Conservation (phyloP, 441 rosid species). For the Cnidoscolus chayamansa region DNA sequence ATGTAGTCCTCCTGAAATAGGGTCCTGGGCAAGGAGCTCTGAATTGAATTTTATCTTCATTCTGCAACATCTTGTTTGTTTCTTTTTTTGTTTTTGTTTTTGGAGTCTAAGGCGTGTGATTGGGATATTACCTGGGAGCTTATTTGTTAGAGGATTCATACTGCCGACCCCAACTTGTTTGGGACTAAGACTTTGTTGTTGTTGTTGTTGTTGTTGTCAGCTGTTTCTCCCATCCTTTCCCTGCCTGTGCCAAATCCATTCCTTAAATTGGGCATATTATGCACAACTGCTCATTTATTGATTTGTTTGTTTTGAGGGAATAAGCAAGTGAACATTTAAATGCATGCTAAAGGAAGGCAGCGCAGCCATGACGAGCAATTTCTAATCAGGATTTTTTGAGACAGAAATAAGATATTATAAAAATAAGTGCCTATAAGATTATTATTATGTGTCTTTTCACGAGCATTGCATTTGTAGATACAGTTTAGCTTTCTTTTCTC, state of each 20-base stretch:
- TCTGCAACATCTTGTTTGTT: neutral
- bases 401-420: neutral
- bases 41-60: neutral
- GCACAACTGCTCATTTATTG: neutral
- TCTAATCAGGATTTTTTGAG: neutral
- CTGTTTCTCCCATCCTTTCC: neutral
- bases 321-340: neutral
- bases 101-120: too few species aligned
- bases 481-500: neutral
- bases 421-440: neutral
- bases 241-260: neutral
- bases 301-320: neutral
- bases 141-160: too few species aligned
- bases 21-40: neutral
- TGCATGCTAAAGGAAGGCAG: neutral
- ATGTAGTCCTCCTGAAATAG: neutral
- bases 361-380: neutral
- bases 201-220: too few species aligned
- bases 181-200: too few species aligned
- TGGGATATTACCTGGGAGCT: too few species aligned
- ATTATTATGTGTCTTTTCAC: neutral
- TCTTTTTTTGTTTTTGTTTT: too few species aligned
- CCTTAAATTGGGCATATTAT: neutral
- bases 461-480: neutral
- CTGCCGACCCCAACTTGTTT: too few species aligned